phyloP scores from a whole-genome alignment of 2,329 filamentous ascomycete species.

The Elsinoe ampelina region DNA sequence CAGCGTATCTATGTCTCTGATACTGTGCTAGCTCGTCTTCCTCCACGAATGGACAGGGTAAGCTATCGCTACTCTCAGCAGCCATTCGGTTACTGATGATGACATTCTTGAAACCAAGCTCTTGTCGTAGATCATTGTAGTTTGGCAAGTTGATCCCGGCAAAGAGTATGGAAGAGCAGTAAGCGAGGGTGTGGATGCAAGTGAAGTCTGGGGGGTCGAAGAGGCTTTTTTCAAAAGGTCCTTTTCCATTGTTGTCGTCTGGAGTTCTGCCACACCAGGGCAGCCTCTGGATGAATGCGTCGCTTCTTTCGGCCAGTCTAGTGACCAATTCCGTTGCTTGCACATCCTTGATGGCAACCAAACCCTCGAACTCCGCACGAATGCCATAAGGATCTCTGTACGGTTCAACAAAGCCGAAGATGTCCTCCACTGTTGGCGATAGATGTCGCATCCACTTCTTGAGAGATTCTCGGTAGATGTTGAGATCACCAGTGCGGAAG shows the following conservation, averaged over 20 bases:
- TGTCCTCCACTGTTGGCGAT: constrained; percentile 41
- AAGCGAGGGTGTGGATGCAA: constrained; percentile 80
- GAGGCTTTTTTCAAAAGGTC: constrained; percentile 79
- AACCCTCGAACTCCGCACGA: constrained; percentile 46
- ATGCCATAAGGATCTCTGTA: constrained; percentile 47
- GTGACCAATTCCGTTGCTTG: constrained; percentile 84
- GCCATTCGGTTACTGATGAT: constrained; percentile 87
- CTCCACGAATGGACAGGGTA: constrained; percentile 72
- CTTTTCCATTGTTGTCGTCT: not conserved
- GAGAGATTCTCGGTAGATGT: constrained; percentile 41
- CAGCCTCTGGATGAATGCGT: constrained; percentile 69
- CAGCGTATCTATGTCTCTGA: constrained; percentile 70
- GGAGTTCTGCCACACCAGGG: constrained; percentile 63
- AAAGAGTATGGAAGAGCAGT: constrained; percentile 55
- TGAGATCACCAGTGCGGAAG: constrained; percentile 30
- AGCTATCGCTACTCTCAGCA: constrained; percentile 85
- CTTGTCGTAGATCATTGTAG: constrained; percentile 70
- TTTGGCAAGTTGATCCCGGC: constrained; percentile 45
- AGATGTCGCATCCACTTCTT: constrained; percentile 46
- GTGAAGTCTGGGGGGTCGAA: constrained; percentile 96
- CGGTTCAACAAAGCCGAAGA: constrained; percentile 47
- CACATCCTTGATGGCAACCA: constrained; percentile 63
- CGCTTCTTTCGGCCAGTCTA: constrained; percentile 70
- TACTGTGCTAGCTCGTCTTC: constrained; percentile 69
- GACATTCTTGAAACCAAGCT: constrained; percentile 83